Percentiles rank a stretch among this genome's conserved stretches.
phyloP scores from a whole-genome alignment of 257 asterid genomes.

The Ballota nigra region DNA sequence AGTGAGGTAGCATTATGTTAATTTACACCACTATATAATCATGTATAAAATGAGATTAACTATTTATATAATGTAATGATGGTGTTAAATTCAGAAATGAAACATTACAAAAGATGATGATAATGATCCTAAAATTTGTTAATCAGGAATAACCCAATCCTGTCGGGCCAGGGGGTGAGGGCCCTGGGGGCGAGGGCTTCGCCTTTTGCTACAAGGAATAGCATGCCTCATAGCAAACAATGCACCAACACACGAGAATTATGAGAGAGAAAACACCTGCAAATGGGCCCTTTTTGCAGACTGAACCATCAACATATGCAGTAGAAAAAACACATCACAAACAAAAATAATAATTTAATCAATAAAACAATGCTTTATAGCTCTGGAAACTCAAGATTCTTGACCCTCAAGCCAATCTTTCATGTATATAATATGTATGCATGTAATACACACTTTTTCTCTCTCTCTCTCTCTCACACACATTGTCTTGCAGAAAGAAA shows the following conservation, averaged over 20 bases:
- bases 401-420: conserved; percentile 20
- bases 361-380: background rate
- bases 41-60: background rate
- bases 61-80: background rate
- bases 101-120: background rate
- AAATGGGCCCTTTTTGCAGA: conserved; percentile 17
- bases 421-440: background rate
- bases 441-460: background rate
- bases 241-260: conserved; percentile 5
- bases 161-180: too few species aligned
- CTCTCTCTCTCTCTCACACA: background rate
- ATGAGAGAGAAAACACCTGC: conserved; percentile 15
- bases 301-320: background rate
- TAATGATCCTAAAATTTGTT: background rate
- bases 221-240: background rate
- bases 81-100: background rate
- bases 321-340: background rate
- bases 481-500: background rate
- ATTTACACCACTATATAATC: too few species aligned
- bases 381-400: conserved; percentile 20
- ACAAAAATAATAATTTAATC: background rate
- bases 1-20: too few species aligned
- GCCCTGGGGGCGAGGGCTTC: too few species aligned
- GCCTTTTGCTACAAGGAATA: too few species aligned
- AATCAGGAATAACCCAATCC: too few species aligned